Conservation (phyloP, 2,329 filamentous ascomycete species). For the Scedosporium apiospermum region DNA sequence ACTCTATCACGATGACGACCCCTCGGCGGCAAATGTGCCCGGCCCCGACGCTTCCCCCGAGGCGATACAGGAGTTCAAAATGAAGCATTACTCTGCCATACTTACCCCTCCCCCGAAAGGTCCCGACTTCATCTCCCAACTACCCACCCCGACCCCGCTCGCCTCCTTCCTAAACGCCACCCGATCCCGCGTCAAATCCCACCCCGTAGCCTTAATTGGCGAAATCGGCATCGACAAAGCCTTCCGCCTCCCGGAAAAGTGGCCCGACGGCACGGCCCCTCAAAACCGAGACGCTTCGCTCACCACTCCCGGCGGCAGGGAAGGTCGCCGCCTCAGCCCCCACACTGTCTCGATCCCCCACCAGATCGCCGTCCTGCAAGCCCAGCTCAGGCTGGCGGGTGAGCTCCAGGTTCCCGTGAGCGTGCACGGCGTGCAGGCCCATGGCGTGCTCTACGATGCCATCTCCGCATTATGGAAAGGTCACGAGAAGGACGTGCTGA, state of each 20-base stretch:
- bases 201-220: conserved; percentile 60
- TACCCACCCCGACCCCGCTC: conserved; percentile 53
- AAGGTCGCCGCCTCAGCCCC: conserved; percentile 58
- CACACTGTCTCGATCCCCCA: conserved; percentile 60
- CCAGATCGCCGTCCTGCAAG: conserved; percentile 54
- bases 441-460: conserved; percentile 59
- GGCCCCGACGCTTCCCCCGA: conserved; percentile 9
- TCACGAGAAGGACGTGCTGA: conserved; percentile 52
- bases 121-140: conserved; percentile 30
- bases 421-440: conserved; percentile 67
- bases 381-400: conserved; percentile 63
- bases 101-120: conserved; percentile 45
- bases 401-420: conserved; percentile 56
- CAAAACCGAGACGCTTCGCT: conserved; percentile 24
- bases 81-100: conserved; percentile 56
- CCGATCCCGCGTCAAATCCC: conserved; percentile 39
- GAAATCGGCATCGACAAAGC: conserved; percentile 71
- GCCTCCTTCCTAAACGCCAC: conserved; percentile 49
- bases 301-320: conserved; percentile 57
- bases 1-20: conserved; percentile 51
- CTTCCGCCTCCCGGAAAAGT: conserved; percentile 60
- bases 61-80: conserved; percentile 35
- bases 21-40: neutral
- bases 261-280: conserved; percentile 26
- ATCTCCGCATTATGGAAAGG: conserved; percentile 61